A percentile compares a stretch with the other conserved stretches of the same genome.
These are phyloP conservation scores for Termitomyces sp. DNA, from an alignment of 768 basidiomycete genomes.

Conservation along the genomic window DNA sequence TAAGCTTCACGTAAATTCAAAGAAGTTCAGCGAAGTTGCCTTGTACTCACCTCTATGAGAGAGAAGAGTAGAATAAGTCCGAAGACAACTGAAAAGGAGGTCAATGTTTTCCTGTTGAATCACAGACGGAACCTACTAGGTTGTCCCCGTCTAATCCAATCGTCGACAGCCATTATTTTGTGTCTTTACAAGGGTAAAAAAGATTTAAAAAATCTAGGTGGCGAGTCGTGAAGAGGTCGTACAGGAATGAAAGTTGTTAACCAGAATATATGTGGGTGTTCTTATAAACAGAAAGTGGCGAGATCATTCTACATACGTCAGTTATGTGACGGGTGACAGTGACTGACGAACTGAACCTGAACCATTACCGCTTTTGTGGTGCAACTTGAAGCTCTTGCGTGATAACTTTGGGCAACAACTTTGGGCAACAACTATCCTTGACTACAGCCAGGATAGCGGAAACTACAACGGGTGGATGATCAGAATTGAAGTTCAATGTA, in stretches of 20 bases:
- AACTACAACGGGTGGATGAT: no score
- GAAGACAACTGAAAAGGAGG: slow-evolving; percentile 39
- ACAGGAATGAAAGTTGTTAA: neutral
- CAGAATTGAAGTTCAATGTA: no score
- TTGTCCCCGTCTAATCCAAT: slow-evolving; percentile 42
- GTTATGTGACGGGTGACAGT: slow-evolving; percentile 9
- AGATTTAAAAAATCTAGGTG: neutral
- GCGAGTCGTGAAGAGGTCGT: slow-evolving; percentile 4
- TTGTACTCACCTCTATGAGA: slow-evolving; percentile 50
- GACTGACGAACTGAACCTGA: slow-evolving; percentile 1
- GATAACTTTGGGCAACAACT: no score
- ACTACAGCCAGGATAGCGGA: no score
- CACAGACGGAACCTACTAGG: slow-evolving; percentile 35
- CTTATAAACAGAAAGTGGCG: slow-evolving; percentile 9
- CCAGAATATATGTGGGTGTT: neutral
- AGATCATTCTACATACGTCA: slow-evolving; percentile 11
- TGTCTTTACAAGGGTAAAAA: neutral
- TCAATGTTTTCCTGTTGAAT: neutral
- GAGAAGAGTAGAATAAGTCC: slow-evolving; percentile 52
- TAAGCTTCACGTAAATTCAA: slow-evolving; percentile 17
- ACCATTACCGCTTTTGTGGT: no score
- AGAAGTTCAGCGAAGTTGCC: neutral
- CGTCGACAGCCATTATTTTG: slow-evolving; percentile 11
- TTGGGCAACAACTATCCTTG: no score
- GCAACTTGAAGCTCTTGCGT: no score